Evolutionary conservation across 768 basidiomycete species (phyloP).

Genomic region (Pisolithus orientalis): DNA sequence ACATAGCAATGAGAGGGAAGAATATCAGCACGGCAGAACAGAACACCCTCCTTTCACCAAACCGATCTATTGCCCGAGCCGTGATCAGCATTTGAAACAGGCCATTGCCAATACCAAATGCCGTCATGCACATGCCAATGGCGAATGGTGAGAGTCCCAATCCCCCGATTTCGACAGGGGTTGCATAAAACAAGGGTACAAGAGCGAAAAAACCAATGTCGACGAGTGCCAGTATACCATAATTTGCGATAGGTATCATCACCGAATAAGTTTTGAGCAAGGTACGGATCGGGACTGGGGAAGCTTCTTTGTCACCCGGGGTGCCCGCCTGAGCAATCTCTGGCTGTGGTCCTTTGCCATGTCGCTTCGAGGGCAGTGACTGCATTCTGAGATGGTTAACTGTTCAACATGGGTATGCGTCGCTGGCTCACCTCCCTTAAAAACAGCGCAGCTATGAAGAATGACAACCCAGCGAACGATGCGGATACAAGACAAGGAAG

Average conservation of each 20-base stretch:
- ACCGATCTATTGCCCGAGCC: conserved; percentile 44
- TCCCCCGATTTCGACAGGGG: conserved; percentile 26
- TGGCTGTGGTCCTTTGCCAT: not conserved
- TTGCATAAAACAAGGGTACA: conserved; percentile 18
- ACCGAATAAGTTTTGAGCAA: conserved; percentile 50
- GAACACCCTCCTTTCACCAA: conserved; percentile 56
- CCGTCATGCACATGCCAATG: conserved; percentile 24
- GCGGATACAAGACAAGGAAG: conserved; percentile 63
- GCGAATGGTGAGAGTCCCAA: conserved; percentile 18
- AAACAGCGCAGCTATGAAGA: conserved; percentile 43
- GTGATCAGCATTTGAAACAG: conserved; percentile 59
- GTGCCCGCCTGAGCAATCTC: not conserved
- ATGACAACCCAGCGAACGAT: conserved; percentile 44
- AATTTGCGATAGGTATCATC: conserved; percentile 52
- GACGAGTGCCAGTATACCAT: conserved; percentile 52
- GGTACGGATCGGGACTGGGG: conserved; percentile 40
- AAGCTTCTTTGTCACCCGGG: not conserved
- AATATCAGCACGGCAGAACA: conserved; percentile 31
- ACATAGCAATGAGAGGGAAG: conserved; percentile 30
- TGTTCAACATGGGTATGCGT: not conserved
- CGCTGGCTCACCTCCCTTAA: conserved; percentile 44
- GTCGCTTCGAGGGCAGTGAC: not conserved
- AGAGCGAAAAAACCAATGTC: conserved; percentile 46
- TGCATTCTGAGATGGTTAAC: not conserved
- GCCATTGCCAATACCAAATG: conserved; percentile 28